A percentile compares a stretch with the other conserved stretches of the same genome.
Evolutionary conservation across 148 eudicot species (phyloP).

Genomic region (Polygonum maritimum): DNA sequence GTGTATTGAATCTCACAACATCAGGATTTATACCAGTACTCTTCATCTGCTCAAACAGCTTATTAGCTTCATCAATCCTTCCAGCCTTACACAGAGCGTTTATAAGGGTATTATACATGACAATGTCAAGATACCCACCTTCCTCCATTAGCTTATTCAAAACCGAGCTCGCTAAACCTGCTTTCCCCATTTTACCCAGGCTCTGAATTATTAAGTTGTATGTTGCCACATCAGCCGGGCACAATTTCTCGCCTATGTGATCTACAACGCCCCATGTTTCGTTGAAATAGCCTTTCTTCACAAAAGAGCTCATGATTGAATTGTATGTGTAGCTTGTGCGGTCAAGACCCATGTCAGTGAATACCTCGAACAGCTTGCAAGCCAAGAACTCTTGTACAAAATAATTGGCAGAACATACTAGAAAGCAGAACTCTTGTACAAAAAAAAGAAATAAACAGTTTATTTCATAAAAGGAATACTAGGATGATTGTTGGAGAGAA

Average conservation of each 20-base stretch:
- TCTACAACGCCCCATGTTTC: slow-evolving; percentile 67
- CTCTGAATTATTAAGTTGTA: slow-evolving; percentile 72
- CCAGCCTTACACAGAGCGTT: slow-evolving; percentile 79
- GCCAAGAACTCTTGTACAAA: slow-evolving; percentile 21
- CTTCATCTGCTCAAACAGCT: slow-evolving; percentile 63
- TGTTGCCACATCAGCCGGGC: slow-evolving; percentile 68
- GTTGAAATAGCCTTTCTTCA: slow-evolving; percentile 68
- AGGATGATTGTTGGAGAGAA: too few species aligned
- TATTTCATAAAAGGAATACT: too few species aligned
- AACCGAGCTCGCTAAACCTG: slow-evolving; percentile 58
- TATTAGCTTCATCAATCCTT: slow-evolving; percentile 56
- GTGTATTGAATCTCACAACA: slow-evolving; percentile 69
- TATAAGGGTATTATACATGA: slow-evolving; percentile 86
- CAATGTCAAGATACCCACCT: slow-evolving; percentile 79
- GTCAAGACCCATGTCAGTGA: slow-evolving; percentile 52
- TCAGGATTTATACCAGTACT: slow-evolving; percentile 70
- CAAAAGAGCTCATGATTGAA: slow-evolving; percentile 78
- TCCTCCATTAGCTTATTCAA: slow-evolving; percentile 53
- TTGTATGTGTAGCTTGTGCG: slow-evolving; percentile 71
- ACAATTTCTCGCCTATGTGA: slow-evolving; percentile 57
- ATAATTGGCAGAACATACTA: too few species aligned
- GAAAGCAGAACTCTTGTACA: too few species aligned
- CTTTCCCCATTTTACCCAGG: slow-evolving; percentile 74
- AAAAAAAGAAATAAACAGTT: too few species aligned
- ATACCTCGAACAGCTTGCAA: slow-evolving; percentile 72